phyloP scores from a whole-genome alignment of 2,329 filamentous ascomycete genomes.

The Aspergillus awamori region DNA sequence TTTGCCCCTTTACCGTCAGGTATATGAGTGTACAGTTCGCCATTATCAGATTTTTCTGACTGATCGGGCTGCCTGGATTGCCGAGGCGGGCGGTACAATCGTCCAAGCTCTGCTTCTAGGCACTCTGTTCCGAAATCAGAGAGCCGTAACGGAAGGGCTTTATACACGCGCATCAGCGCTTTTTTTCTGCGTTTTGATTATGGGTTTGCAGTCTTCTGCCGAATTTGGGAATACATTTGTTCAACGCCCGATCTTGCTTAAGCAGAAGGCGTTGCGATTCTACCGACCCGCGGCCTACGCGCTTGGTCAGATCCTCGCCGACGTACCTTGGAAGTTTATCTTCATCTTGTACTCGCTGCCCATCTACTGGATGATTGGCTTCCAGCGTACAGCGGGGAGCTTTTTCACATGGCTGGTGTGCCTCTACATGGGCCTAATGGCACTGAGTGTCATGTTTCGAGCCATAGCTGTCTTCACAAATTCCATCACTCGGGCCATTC shows the following conservation, averaged over 20 bases:
- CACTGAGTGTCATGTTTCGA: conserved; percentile 74
- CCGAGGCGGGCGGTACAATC: conserved; percentile 9
- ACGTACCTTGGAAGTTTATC: conserved; percentile 68
- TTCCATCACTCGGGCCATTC: conserved; percentile 80
- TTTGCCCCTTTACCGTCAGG: conserved; percentile 2
- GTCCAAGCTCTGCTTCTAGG: conserved; percentile 18
- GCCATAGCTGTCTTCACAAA: conserved; percentile 72
- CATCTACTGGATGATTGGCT: conserved; percentile 72
- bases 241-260: conserved; percentile 19
- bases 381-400: conserved; percentile 65
- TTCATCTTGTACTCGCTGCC: conserved; percentile 73
- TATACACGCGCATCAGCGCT: conserved; percentile 16
- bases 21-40: conserved; percentile 6
- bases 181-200: conserved; percentile 19
- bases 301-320: conserved; percentile 78
- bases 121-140: conserved; percentile 20
- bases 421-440: conserved; percentile 51
- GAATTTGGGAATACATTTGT: conserved; percentile 20
- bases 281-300: conserved; percentile 72
- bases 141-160: conserved; percentile 5
- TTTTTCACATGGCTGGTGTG: conserved; percentile 73
- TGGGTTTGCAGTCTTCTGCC: conserved; percentile 14
- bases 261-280: conserved; percentile 18
- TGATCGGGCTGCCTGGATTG: conserved; percentile 4
- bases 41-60: conserved; percentile 11